Base-by-base conservation (phyloP, 1,139 yeast genomes). In the Taphrina deformans region DNA sequence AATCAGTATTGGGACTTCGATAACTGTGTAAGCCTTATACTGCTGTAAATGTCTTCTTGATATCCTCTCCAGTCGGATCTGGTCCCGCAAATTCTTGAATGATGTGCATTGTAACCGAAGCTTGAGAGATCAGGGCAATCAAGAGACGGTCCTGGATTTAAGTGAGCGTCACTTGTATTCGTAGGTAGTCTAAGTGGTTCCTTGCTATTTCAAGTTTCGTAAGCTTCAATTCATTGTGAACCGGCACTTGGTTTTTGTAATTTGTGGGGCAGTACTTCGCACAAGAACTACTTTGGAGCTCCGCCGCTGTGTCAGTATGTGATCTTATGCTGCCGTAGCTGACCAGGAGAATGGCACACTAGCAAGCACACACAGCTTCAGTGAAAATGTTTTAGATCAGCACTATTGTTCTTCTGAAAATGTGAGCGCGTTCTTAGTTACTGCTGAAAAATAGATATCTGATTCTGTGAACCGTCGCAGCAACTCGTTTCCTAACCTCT, bases 71-170 rank as follows among this genome's bases (percentile, higher is more conserved):
- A 2, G 63, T 59, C 23, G 63, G 63, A 38, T 59, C 63, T 10
- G 63, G 63, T 2, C 63, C 63, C 5, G 63, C 56, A 27, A 59
- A 59, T 31, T 59, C 63, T 14, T 50, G 55, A 29, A 59, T 45
- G 24, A 33, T 31, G 21, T 59, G 45, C 58, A 53, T 53, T 18
- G n/a, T n/a, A n/a, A n/a, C n/a, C n/a, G n/a, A n/a, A n/a, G n/a
- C n/a, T n/a, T n/a, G n/a, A n/a, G n/a, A n/a, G n/a, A n/a, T n/a
- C n/a, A n/a, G n/a, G n/a, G n/a, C n/a, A n/a, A n/a, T n/a, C n/a
- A n/a, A n/a, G n/a, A n/a, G n/a, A n/a, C n/a, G n/a, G n/a, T n/a
- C n/a, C n/a, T n/a, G n/a, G n/a, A n/a, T n/a, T n/a, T n/a, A n/a
- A n/a, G n/a, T n/a, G n/a, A n/a, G n/a, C n/a, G n/a, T n/a, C n/a